phyloP scores from a whole-genome alignment of 805 yeast species.

The Saturnispora hagleri region DNA sequence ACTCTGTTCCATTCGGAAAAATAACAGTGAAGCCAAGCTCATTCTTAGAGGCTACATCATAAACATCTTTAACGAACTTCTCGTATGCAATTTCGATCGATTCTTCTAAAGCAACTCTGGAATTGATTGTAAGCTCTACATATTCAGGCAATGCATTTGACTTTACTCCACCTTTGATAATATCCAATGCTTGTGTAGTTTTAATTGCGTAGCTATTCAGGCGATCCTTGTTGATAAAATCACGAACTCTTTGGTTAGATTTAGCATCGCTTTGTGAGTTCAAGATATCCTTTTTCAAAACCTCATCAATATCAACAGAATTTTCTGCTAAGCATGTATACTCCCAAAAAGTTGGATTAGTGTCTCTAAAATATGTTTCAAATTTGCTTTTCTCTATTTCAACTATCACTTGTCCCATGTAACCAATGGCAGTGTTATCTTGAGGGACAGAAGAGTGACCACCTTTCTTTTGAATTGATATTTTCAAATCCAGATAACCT shows the following conservation, averaged over 20 bases:
- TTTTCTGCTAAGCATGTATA: slow-evolving; percentile 41
- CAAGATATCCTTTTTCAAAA: slow-evolving; percentile 31
- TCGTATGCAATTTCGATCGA: slow-evolving; percentile 27
- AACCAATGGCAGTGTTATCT: slow-evolving; percentile 39
- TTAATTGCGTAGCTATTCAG: slow-evolving; percentile 31
- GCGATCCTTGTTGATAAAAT: slow-evolving; percentile 25
- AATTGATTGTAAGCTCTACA: slow-evolving; percentile 35
- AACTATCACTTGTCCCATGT: slow-evolving; percentile 33
- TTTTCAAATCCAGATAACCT: slow-evolving; percentile 35
- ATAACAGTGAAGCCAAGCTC: slow-evolving; percentile 24
- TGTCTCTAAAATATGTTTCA: slow-evolving; percentile 31
- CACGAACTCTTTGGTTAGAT: slow-evolving; percentile 32
- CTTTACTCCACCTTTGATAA: slow-evolving; percentile 40
- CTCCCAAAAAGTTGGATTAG: slow-evolving; percentile 36
- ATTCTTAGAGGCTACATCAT: slow-evolving; percentile 28
- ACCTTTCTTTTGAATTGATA: slow-evolving; percentile 37
- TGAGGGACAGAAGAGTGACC: slow-evolving; percentile 47
- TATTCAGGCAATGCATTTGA: slow-evolving; percentile 43
- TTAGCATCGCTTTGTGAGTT: slow-evolving; percentile 28
- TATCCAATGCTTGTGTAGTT: slow-evolving; percentile 42
- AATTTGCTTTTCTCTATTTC: slow-evolving; percentile 32
- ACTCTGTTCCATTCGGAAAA: slow-evolving; percentile 14
- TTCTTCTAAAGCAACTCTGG: slow-evolving; percentile 38
- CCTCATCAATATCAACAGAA: slow-evolving; percentile 27
- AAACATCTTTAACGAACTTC: slow-evolving; percentile 27